Evolutionary conservation across 192 early-diverging fungal species (phyloP).

Genomic region (Entophlyctis luteolus): DNA sequence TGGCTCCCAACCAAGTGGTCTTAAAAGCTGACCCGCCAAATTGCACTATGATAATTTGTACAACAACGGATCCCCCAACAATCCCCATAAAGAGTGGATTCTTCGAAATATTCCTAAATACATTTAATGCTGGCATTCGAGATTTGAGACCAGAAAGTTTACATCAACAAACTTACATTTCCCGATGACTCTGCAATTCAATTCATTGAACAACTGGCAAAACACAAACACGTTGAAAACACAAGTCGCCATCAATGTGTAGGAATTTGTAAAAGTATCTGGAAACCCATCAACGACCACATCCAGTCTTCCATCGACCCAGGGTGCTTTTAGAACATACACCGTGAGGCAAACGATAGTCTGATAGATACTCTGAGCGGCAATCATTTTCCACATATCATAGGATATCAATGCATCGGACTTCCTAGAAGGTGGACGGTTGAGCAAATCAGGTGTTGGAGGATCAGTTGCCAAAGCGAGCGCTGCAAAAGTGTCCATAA

Average conservation of each 20-base stretch:
- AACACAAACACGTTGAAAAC: conserved; percentile 94
- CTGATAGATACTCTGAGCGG: conserved; percentile 88
- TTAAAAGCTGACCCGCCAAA: conserved; percentile 88
- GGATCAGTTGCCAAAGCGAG: conserved; percentile 94
- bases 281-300: neutral
- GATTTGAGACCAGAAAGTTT: neutral
- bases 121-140: conserved; percentile 62
- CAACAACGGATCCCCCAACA: conserved; percentile 65
- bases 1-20: conserved; percentile 58
- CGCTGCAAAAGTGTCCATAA: conserved; percentile 99
- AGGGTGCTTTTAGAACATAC: conserved; percentile 16
- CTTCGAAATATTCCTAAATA: conserved; percentile 72
- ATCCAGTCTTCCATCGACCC: neutral
- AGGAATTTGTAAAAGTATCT: conserved; percentile 11
- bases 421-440: conserved; percentile 70
- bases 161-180: conserved; percentile 37
- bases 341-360: conserved; percentile 64
- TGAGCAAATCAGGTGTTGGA: conserved; percentile 77
- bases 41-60: conserved; percentile 84
- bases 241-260: conserved; percentile 51
- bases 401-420: conserved; percentile 77
- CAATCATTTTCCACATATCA: conserved; percentile 89
- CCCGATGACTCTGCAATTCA: conserved; percentile 85
- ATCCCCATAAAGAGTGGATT: conserved; percentile 83
- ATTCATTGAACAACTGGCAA: conserved; percentile 90